phyloP scores from a whole-genome alignment of 2,329 filamentous ascomycete genomes.

The Pseudogymnoascus verrucosus region DNA sequence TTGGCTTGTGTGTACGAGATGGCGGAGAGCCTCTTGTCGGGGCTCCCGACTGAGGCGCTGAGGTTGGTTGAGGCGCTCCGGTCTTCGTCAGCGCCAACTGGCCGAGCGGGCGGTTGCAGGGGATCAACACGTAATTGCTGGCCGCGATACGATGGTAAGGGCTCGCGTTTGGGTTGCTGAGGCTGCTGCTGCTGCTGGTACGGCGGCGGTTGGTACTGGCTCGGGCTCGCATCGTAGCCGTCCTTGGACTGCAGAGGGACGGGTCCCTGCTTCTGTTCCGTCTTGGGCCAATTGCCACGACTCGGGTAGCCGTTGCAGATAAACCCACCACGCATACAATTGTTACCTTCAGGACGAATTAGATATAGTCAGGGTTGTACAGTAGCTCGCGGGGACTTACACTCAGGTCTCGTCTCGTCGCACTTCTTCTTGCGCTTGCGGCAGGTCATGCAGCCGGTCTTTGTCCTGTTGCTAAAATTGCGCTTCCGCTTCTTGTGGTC shows the following conservation, averaged over 20 bases:
- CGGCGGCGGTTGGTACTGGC: constrained; percentile 44
- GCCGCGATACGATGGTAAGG: constrained; percentile 51
- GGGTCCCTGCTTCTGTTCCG: constrained; percentile 57
- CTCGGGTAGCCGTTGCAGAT: constrained; percentile 85
- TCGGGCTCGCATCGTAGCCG: constrained; percentile 39
- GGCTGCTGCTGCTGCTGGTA: constrained; percentile 19
- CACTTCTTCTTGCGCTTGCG: constrained; percentile 94
- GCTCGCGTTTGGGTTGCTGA: constrained; percentile 39
- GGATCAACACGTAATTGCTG: constrained; percentile 56
- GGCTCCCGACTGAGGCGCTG: constrained; percentile 49
- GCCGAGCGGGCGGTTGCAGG: constrained; percentile 44
- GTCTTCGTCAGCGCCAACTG: constrained; percentile 50
- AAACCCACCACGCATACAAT: constrained; percentile 86
- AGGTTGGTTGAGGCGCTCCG: constrained; percentile 51
- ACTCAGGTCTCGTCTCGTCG: constrained; percentile 86
- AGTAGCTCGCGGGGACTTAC: constrained; percentile 45
- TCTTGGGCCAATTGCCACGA: constrained; percentile 70
- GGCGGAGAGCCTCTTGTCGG: constrained; percentile 55
- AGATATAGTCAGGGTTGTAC: constrained; percentile 11
- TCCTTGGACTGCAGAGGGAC: constrained; percentile 82
- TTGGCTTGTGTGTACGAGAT: constrained; percentile 43
- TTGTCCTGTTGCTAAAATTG: constrained; percentile 90
- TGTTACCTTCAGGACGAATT: constrained; percentile 53
- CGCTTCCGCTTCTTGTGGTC: constrained; percentile 64
- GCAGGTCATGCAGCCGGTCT: constrained; percentile 92